Evolutionary conservation across 2,329 filamentous ascomycete species (phyloP).

Genomic region (Canariomyces notabilis): DNA sequence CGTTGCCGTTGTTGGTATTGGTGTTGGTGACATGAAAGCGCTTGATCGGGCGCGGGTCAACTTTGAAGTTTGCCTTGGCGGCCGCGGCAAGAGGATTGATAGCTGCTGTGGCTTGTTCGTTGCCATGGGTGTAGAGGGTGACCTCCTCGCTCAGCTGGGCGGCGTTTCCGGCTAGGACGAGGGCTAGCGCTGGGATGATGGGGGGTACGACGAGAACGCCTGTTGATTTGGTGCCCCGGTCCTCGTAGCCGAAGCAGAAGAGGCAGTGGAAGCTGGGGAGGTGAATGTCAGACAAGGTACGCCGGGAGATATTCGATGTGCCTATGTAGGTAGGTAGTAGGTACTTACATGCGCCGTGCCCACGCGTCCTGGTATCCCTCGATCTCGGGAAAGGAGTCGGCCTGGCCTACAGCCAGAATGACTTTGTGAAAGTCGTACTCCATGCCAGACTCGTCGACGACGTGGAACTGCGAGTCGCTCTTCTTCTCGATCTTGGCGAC

Average conservation of each 20-base stretch:
- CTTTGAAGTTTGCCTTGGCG: no score
- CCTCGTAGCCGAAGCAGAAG: conserved; percentile 57
- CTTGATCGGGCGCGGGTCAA: no score
- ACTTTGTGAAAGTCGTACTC: no score
- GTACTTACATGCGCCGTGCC: conserved; percentile 44
- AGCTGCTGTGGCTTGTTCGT: conserved; percentile 10
- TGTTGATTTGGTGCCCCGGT: conserved; percentile 41
- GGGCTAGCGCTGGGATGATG: conserved; percentile 29
- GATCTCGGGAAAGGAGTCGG: conserved; percentile 47
- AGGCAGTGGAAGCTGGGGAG: conserved; percentile 49
- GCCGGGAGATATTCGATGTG: no score
- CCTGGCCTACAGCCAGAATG: conserved; percentile 49
- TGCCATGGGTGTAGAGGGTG: conserved; percentile 48
- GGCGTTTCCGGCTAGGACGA: conserved; percentile 41
- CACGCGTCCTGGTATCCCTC: conserved; percentile 52
- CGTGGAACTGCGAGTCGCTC: no score
- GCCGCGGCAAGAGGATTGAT: no score
- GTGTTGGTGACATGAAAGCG: no score
- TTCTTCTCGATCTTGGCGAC: conserved; percentile 32
- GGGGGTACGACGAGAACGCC: conserved; percentile 43
- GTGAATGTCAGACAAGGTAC: not conserved
- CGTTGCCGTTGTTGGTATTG: no score
- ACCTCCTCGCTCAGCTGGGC: conserved; percentile 38
- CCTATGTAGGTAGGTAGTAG: not conserved
- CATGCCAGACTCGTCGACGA: no score